These are phyloP conservation scores for Leccinum ochraceum DNA, from an alignment of 768 basidiomycete genomes.

Conservation along the genomic window DNA sequence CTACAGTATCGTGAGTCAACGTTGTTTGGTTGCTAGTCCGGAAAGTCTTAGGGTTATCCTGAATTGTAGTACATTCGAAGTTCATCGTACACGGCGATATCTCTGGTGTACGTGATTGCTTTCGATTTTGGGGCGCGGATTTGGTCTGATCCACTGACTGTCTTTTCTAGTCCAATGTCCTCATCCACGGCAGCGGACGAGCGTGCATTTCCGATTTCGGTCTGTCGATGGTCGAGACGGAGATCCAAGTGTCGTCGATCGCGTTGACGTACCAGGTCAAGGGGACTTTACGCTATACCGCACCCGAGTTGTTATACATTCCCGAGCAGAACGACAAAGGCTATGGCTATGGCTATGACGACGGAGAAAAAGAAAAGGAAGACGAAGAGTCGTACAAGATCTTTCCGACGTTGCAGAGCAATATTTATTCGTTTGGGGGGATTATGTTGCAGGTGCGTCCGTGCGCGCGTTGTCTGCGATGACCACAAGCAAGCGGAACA, in stretches of 20 bases:
- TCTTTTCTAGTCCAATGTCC: constrained; percentile 41
- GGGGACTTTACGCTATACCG: constrained; percentile 53
- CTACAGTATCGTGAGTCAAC: constrained; percentile 25
- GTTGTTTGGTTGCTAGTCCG: neutral
- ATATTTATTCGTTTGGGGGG: constrained; percentile 38
- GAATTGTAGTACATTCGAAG: constrained; percentile 20
- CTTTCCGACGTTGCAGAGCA: constrained; percentile 31
- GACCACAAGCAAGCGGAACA: neutral
- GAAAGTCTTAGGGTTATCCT: neutral
- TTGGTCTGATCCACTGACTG: neutral
- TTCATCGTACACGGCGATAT: constrained; percentile 29
- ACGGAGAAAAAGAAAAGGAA: neutral
- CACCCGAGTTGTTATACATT: constrained; percentile 39
- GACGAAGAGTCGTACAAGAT: neutral
- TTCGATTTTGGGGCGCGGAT: neutral
- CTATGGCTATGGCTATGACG: neutral
- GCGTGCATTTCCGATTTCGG: constrained; percentile 50
- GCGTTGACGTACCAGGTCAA: constrained; percentile 32
- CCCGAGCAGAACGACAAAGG: neutral
- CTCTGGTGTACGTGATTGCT: constrained; percentile 26
- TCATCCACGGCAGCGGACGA: constrained; percentile 42
- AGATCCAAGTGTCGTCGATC: constrained; percentile 34
- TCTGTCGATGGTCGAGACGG: constrained; percentile 40
- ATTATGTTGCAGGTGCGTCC: constrained; percentile 27
- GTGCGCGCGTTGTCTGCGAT: neutral